Evolutionary conservation across 345 rosid genomes (phyloP), one percentile per base, ranked within the genome.

Genomic region (Clausena lansium): DNA sequence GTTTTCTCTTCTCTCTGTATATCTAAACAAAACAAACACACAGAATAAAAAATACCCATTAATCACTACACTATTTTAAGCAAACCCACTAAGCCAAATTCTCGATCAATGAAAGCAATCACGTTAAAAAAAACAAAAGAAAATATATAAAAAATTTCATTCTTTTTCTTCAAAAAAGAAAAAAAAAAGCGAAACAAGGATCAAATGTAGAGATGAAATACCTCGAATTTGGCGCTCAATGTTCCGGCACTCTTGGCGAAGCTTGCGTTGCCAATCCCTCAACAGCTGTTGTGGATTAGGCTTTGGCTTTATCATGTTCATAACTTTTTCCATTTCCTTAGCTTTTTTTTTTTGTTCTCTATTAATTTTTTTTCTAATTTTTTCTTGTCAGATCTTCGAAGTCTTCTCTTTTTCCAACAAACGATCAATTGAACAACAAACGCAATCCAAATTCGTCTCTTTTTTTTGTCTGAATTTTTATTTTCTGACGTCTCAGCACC

Each of bases 161-260:
- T 1, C 22, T 20, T 67, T 17, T 2, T 9, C 9, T 4, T 13
- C 7, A 22, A 15, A 8, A 1, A 67, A n/a, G n/a, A 62, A 54
- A 35, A 25, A 30, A 75, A 7, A 66, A 14, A 3, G 0, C 19
- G 67, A 70, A 45, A 1, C 15, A 55, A 5, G 13, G 58, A 24
- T 50, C 38, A 7, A 68, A 39, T 60, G 0, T 30, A n/a, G 7
- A 9, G 30, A 45, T 72, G 4, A 81, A 62, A 74, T 76, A 81
- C 97, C 98, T 87, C 96, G 85, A 82, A 92, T 94, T 85, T 94
- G 97, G 80, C 98, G 97, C 70, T 94, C 98, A 77, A 92, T 90
- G 87, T 90, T 91, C 76, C 98, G 96, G 65, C 88, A 85, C 81
- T 92, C 98, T 65, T 94, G 97, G n/a, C 98, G 94, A 24, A 94